These are phyloP conservation scores for Epichloe gansuensis DNA, from an alignment of 2,329 filamentous ascomycete species.

Conservation along the genomic window DNA sequence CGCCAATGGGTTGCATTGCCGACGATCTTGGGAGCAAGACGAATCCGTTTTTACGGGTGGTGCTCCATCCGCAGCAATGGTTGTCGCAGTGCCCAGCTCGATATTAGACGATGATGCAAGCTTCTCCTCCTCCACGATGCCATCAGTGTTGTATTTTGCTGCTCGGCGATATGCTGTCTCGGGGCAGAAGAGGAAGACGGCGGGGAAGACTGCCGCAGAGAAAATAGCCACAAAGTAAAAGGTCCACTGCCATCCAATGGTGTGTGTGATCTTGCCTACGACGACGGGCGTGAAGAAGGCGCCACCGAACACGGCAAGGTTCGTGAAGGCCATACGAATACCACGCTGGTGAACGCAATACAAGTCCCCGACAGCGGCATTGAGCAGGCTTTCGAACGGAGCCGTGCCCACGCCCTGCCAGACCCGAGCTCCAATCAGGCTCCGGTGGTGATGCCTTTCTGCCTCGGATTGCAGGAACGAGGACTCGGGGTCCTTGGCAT, in stretches of 20 bases:
- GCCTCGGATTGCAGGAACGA: slow-evolving; percentile 1
- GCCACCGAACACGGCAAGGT: slow-evolving; percentile 45
- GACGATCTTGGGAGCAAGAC: slow-evolving; percentile 20
- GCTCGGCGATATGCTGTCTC: slow-evolving; percentile 71
- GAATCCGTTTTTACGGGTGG: slow-evolving; percentile 14
- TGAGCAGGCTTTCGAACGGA: slow-evolving; percentile 82
- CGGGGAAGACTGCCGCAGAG: slow-evolving; percentile 53
- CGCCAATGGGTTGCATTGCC: slow-evolving; percentile 23
- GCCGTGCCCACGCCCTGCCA: slow-evolving; percentile 79
- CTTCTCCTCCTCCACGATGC: slow-evolving; percentile 21
- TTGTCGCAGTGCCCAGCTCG: neutral
- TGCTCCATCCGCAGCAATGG: slow-evolving; percentile 1
- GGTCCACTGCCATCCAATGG: slow-evolving; percentile 72
- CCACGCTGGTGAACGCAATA: slow-evolving; percentile 82
- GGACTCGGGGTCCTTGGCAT: neutral
- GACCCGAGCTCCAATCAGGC: slow-evolving; percentile 64
- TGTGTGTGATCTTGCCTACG: slow-evolving; percentile 70
- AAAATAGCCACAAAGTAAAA: slow-evolving; percentile 88
- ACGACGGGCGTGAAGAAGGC: slow-evolving; percentile 69
- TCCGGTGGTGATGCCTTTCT: slow-evolving; percentile 44
- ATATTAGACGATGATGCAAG: slow-evolving; percentile 1
- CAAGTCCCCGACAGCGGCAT: slow-evolving; percentile 77
- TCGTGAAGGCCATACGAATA: slow-evolving; percentile 71
- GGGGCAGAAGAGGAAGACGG: slow-evolving; percentile 68
- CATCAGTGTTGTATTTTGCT: slow-evolving; percentile 46